These are phyloP conservation scores for Salpingoeca rosetta DNA, from an alignment of 78 protist species.

Conservation along the genomic window DNA sequence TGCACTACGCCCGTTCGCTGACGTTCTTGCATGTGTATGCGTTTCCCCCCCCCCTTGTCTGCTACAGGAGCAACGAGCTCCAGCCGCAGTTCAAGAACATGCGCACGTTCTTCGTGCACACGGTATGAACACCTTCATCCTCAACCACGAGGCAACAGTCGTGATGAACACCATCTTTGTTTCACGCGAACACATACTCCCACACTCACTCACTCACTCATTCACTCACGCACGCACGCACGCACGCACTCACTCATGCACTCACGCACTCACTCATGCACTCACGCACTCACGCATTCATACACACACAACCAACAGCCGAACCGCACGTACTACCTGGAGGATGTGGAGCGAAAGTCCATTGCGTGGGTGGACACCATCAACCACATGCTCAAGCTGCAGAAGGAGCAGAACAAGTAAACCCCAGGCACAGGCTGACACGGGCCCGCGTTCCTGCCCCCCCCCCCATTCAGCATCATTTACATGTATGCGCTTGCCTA, in stretches of 20 bases:
- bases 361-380: neutral
- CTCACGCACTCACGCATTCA: neutral
- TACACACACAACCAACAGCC: too few species aligned
- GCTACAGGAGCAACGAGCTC: neutral
- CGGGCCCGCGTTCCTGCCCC: neutral
- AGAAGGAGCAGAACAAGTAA: neutral
- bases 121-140: neutral
- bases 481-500: neutral
- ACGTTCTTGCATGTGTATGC: neutral
- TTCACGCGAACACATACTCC: neutral
- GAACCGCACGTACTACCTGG: constrained; percentile 3
- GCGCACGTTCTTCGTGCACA: constrained; percentile 3
- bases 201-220: neutral
- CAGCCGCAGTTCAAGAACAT: neutral
- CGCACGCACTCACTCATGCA: neutral
- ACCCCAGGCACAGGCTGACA: neutral
- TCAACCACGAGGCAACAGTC: neutral
- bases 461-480: neutral
- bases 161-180: neutral
- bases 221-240: neutral
- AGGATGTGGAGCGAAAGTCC: neutral
- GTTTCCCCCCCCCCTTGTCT: neutral
- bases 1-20: too few species aligned
- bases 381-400: neutral
- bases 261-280: neutral